A percentile compares a stretch with the other conserved stretches of the same genome.
Evolutionary conservation across 2,329 filamentous ascomycete species (phyloP).

Genomic region (Hirsutella minnesotensis): DNA sequence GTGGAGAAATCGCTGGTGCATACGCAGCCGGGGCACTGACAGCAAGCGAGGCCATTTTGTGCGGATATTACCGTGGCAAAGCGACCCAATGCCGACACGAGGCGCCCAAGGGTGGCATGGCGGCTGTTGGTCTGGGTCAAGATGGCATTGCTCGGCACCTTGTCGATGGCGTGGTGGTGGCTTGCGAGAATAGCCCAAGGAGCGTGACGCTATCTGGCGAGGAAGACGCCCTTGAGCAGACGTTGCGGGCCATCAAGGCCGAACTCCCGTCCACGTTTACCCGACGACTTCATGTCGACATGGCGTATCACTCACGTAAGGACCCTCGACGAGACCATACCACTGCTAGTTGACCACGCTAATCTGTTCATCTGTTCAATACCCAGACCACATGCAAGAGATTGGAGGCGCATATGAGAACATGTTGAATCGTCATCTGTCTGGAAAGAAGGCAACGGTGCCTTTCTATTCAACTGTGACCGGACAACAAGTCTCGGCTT

Average conservation of each 20-base stretch:
- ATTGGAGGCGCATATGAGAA: slow-evolving; percentile 2
- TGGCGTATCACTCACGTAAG: slow-evolving; percentile 35
- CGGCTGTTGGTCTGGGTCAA: slow-evolving; percentile 16
- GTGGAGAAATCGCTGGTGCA: slow-evolving; percentile 26
- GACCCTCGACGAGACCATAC: not conserved
- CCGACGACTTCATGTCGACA: slow-evolving; percentile 27
- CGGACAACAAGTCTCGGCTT: not conserved
- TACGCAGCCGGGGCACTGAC: slow-evolving; percentile 20
- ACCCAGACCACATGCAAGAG: slow-evolving; percentile 5
- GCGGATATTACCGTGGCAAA: slow-evolving; percentile 23
- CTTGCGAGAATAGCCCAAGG: slow-evolving; percentile 31
- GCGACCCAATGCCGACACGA: slow-evolving; percentile 3
- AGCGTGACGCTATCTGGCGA: slow-evolving; percentile 25
- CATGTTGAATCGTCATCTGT: not conserved
- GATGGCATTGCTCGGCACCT: slow-evolving; percentile 12
- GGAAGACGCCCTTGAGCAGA: slow-evolving; percentile 13
- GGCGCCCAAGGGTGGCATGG: slow-evolving; percentile 15
- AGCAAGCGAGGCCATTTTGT: slow-evolving; percentile 16
- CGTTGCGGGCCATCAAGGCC: slow-evolving; percentile 17
- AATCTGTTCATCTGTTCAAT: not conserved
- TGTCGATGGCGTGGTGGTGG: slow-evolving; percentile 3
- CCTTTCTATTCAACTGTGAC: slow-evolving; percentile 4
- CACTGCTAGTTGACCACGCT: slow-evolving; percentile 29
- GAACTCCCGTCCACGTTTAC: slow-evolving; percentile 24
- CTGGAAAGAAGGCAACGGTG: not conserved